Base-by-base conservation (phyloP, 169 alveolate species). In the Cryptosporidium baileyi region DNA sequence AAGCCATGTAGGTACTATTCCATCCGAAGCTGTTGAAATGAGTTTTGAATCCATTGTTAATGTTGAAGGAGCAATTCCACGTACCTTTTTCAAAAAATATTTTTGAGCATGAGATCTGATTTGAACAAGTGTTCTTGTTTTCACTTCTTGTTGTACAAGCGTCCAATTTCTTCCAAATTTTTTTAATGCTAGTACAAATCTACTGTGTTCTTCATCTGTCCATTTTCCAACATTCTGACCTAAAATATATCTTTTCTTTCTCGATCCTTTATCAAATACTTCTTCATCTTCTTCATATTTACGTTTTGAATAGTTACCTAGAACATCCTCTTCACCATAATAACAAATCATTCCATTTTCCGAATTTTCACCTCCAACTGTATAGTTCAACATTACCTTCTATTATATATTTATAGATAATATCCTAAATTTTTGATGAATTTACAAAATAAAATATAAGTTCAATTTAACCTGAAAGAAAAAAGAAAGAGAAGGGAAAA, bases 41-140 rank as follows among this genome's bases (percentile, higher is more conserved):
- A 74, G 60, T 54, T 74, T 74, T 6, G 85, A 74, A 28, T 74
- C 85, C 85, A 74, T 74, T 0, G 67, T 51, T 30, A 74, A 9
- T 22, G 47, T 74, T 4, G 85, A 74, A 0, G 85, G 85, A 30
- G 85, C 67, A 26, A 74, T 74, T 8, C 85, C 85, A 22, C 85
- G 30, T 19, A 74, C 85, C 41, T 74, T 74, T 40, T 89, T 91
- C 7, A 80, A 80, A 81, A 88, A 91, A 85, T 89, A 91, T 63
- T 92, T 92, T 62, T 92, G 93, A 15, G 95, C 95, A 67, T 92
- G 95, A 13, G 95, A 92, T 40, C 95, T 63, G 5, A 92, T 90
- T 61, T 92, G 94, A 26, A 82, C 89, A 11, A 88, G 59, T 4
- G 94, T 81, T 41, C 95, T 62, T n/a, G 94, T 91, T 30, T 65